These are phyloP conservation scores for Cicer cuneatum DNA, from an alignment of 306 rosid species.

Conservation along the genomic window DNA sequence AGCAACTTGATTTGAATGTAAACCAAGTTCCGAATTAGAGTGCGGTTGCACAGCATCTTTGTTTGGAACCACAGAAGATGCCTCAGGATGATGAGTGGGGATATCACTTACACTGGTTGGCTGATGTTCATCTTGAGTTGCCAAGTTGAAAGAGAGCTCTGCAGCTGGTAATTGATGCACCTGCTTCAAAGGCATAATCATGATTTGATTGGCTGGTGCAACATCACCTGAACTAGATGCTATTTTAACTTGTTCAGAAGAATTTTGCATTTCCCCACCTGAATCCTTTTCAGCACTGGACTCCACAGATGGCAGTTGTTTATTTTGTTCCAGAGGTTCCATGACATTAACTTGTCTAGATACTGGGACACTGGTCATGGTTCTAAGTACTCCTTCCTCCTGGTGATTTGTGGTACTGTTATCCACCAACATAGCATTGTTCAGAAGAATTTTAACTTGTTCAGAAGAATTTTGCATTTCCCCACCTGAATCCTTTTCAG, in stretches of 20 bases:
- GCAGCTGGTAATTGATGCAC: constrained; percentile 44
- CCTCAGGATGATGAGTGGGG: constrained; percentile 28
- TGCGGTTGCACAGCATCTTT: constrained; percentile 37
- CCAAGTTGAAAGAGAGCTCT: constrained; percentile 34
- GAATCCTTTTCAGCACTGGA: constrained; percentile 42
- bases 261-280: constrained; percentile 40
- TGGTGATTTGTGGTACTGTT: constrained; percentile 43
- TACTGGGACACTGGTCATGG: constrained; percentile 39
- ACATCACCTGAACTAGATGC: constrained; percentile 36
- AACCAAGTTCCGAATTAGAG: constrained; percentile 25
- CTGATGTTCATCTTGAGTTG: constrained; percentile 44
- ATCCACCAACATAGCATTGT: constrained; percentile 40
- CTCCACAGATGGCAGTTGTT: constrained; percentile 43
- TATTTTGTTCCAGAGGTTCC: constrained; percentile 48
- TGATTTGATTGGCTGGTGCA: constrained; percentile 38
- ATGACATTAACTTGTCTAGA: constrained; percentile 31
- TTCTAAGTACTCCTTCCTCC: constrained; percentile 51
- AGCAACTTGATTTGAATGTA: constrained; percentile 37
- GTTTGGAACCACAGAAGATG: constrained; percentile 41
- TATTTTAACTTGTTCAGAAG: constrained; percentile 35
- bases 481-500: constrained; percentile 36
- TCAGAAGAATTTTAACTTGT: no score
- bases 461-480: constrained; percentile 42
- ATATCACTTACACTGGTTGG: constrained; percentile 18
- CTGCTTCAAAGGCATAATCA: constrained; percentile 47